These are phyloP conservation scores for Odontarrhena argentea DNA, from an alignment of 345 rosid genomes.

Conservation along the genomic window DNA sequence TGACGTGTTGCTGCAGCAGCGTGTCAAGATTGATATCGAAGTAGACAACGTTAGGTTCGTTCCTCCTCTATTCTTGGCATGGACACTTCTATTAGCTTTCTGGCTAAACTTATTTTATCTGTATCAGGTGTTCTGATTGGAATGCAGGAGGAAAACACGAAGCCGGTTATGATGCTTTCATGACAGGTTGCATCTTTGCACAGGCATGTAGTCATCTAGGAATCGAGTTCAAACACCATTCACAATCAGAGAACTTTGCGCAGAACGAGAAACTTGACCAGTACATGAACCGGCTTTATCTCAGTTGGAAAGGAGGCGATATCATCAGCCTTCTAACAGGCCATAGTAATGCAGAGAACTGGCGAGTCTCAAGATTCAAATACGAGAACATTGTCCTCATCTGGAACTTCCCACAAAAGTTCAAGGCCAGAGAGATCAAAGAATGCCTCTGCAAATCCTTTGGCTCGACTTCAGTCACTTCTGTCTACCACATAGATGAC, in stretches of 20 bases:
- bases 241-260: conserved; percentile 49
- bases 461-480: conserved; percentile 60
- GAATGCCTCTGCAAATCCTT: conserved; percentile 71
- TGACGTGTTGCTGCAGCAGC: conserved; percentile 38
- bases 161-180: conserved; percentile 99
- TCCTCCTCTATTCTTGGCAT: conserved; percentile 23
- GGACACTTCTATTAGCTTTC: neutral
- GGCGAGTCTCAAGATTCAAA: conserved; percentile 40
- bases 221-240: conserved; percentile 57
- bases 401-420: conserved; percentile 74
- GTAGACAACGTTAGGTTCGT: conserved; percentile 76
- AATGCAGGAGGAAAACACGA: conserved; percentile 88
- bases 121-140: conserved; percentile 76
- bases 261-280: conserved; percentile 59
- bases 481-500: conserved; percentile 66
- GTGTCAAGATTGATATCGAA: conserved; percentile 74
- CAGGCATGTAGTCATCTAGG: conserved; percentile 82
- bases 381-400: conserved; percentile 64
- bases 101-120: conserved; percentile 6
- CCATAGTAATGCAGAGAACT: conserved; percentile 45
- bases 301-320: conserved; percentile 81
- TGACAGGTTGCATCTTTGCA: conserved; percentile 94
- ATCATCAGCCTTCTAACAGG: conserved; percentile 65
- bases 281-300: conserved; percentile 71
- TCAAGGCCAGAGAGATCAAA: conserved; percentile 64